Evolutionary conservation across 805 yeast species (phyloP).

Genomic region (Saturnispora dispora): DNA sequence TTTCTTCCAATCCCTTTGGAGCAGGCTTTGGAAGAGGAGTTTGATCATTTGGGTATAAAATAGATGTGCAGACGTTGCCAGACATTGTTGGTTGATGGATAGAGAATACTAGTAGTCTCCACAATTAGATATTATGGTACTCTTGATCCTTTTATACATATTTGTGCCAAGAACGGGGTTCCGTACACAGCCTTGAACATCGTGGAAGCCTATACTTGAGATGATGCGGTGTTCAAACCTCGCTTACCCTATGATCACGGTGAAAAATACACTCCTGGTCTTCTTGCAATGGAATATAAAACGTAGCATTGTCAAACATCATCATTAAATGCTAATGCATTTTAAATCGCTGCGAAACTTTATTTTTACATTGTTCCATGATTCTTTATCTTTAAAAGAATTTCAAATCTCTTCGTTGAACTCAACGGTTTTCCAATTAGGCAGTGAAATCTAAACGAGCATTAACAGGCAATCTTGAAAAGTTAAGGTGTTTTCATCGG

Average conservation of each 20-base stretch:
- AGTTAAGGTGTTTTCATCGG: neutral
- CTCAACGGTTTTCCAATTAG: neutral
- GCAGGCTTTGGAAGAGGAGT: slow-evolving; percentile 24
- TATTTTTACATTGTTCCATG: neutral
- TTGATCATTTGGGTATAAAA: slow-evolving; percentile 18
- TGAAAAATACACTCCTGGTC: neutral
- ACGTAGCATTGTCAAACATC: neutral
- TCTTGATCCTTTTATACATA: neutral
- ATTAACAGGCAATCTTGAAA: no score
- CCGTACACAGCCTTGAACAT: slow-evolving; percentile 1
- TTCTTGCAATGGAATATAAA: neutral
- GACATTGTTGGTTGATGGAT: slow-evolving; percentile 14
- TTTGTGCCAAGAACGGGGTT: neutral
- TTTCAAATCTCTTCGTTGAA: neutral
- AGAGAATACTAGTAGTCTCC: neutral
- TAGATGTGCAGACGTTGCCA: slow-evolving; percentile 17
- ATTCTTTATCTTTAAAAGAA: neutral
- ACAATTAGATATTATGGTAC: neutral
- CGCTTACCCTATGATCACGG: neutral
- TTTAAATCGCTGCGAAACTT: neutral
- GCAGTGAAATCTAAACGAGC: neutral
- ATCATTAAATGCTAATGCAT: neutral
- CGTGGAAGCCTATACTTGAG: neutral
- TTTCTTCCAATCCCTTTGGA: slow-evolving; percentile 17
- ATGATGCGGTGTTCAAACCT: neutral